Evolutionary conservation across 768 basidiomycete species (phyloP), one percentile per base, ranked within the genome.

Genomic region (Amanita fuliginea): DNA sequence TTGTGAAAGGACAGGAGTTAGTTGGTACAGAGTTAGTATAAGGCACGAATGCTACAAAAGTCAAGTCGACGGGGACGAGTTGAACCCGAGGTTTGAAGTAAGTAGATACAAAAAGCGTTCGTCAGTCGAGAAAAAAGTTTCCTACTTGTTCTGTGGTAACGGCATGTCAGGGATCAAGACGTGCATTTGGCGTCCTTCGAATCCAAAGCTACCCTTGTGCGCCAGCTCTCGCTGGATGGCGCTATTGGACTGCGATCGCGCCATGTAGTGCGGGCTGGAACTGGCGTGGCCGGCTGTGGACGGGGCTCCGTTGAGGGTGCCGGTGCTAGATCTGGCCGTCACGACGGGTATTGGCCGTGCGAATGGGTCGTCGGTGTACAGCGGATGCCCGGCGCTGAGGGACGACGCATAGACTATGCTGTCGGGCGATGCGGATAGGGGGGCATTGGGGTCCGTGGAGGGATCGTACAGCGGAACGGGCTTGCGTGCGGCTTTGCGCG

Each of bases 91-190:
- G 36, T 37, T n/a, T 16, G 8, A 21, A 21, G 9, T 10, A 32
- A 32, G 11, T 3, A 32, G 32, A 13, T 32, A 32, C 32, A 40
- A 40, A 40, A 21, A 21, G 9, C 4, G 19, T 19, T n/a, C 39
- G 39, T 21, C 18, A 40, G 10, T 21, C 28, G 8, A 28, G 28
- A 28, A 28, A 9, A 28, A n/a, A n/a, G n/a, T 9, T 9, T 28
- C 28, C 28, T 28, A 43, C 26, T 52, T 40, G 24, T 35, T 39
- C n/a, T 41, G 39, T 13, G 42, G 43, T 4, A 46, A n/a, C 14
- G 78, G 78, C 70, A 79, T 68, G 56, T 80, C 78, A 7, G 78
- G 78, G 36, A 80, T 79, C 51, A 80, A 58, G 65, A 76, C 79
- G 59, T 80, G 78, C 52, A 80, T 54, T 21, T 69, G 68, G 5